A percentile compares a stretch with the other conserved stretches of the same genome.
These are phyloP conservation scores for Luffa aegyptiaca DNA, from an alignment of 306 rosid genomes.

Conservation along the genomic window DNA sequence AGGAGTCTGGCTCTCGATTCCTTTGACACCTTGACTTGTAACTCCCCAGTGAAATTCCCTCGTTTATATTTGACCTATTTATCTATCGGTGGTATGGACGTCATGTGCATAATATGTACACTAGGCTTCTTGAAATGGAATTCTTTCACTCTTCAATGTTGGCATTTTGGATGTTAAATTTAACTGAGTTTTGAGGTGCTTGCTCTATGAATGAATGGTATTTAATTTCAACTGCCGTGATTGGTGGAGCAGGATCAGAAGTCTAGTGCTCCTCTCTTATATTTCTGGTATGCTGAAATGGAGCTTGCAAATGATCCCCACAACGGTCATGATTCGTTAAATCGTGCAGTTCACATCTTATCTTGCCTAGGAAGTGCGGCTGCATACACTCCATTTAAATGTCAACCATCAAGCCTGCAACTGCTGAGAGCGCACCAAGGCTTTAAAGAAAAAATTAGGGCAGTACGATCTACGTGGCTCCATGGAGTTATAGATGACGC, in stretches of 20 bases:
- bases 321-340: conserved; percentile 26
- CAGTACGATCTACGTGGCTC: conserved; percentile 56
- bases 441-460: conserved; percentile 67
- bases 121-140: not conserved
- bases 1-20: not conserved
- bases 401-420: conserved; percentile 66
- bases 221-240: conserved; percentile 9
- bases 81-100: not conserved
- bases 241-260: conserved; percentile 45
- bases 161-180: not conserved
- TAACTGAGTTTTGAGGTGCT: not conserved
- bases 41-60: not conserved
- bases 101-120: not conserved
- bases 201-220: not conserved
- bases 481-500: conserved; percentile 68
- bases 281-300: conserved; percentile 88
- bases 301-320: conserved; percentile 47
- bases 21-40: not conserved
- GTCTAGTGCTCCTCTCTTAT: conserved; percentile 59
- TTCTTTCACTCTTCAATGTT: not conserved
- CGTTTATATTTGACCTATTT: not conserved
- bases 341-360: conserved; percentile 59
- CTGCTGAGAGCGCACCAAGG: conserved; percentile 87
- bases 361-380: conserved; percentile 74
- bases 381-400: conserved; percentile 52